Evolutionary conservation across 768 basidiomycete species (phyloP).

Genomic region (Mycena maculata): DNA sequence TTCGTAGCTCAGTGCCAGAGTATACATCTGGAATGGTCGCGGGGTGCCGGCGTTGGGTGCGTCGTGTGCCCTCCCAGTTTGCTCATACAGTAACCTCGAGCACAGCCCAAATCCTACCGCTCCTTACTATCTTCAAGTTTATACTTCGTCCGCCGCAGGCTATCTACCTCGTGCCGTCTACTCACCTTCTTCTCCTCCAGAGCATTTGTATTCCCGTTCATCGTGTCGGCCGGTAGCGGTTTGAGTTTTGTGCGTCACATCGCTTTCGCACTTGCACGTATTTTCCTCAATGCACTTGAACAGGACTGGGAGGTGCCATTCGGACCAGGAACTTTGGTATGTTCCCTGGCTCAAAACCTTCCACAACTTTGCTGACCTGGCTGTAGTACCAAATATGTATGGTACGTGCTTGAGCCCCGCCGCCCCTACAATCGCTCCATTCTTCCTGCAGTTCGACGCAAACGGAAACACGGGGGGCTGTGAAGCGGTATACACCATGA

Average conservation of each 20-base stretch:
- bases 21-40: conserved; percentile 49
- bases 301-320: conserved; percentile 73
- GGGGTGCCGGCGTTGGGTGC: conserved; percentile 55
- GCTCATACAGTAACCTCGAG: conserved; percentile 11
- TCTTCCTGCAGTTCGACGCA: conserved; percentile 61
- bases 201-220: conserved; percentile 61
- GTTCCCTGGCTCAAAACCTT: conserved; percentile 25
- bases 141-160: conserved; percentile 62
- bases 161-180: not conserved
- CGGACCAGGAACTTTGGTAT: conserved; percentile 64
- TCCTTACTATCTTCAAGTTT: conserved; percentile 71
- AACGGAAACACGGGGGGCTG: conserved; percentile 72
- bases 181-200: conserved; percentile 41
- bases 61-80: conserved; percentile 9
- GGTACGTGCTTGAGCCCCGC: conserved; percentile 50
- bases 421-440: conserved; percentile 2
- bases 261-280: not conserved
- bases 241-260: conserved; percentile 58
- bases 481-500: conserved; percentile 67
- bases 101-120: conserved; percentile 64
- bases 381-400: conserved; percentile 75
- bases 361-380: not conserved
- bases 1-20: conserved; percentile 57
- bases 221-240: conserved; percentile 60
- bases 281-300: not conserved